Conservation (phyloP, 2,329 filamentous ascomycete genomes). For the Apiospora arundinis region DNA sequence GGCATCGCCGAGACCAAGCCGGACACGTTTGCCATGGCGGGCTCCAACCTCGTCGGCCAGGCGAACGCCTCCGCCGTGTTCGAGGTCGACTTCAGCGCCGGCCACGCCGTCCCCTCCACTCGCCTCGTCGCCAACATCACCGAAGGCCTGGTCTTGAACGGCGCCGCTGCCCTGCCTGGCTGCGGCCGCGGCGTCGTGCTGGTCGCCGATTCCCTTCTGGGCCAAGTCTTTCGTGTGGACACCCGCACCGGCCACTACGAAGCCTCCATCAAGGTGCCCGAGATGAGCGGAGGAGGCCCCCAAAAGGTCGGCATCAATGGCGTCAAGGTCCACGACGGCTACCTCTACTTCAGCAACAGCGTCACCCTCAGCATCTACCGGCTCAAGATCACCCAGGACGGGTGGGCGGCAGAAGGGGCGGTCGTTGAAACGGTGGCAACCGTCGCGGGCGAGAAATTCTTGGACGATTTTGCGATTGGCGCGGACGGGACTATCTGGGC, state of each 20-base stretch:
- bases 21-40: slow-evolving; percentile 30
- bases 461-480: slow-evolving; percentile 16
- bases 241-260: slow-evolving; percentile 28
- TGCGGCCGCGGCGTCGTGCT: slow-evolving; percentile 25
- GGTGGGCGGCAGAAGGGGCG: background rate
- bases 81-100: slow-evolving; percentile 21
- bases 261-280: slow-evolving; percentile 29
- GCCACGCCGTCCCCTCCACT: slow-evolving; percentile 6
- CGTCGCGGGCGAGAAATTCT: background rate
- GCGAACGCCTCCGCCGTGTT: slow-evolving; percentile 27
- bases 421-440: background rate
- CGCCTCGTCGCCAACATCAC: slow-evolving; percentile 28
- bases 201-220: slow-evolving; percentile 31
- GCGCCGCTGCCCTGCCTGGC: slow-evolving; percentile 28
- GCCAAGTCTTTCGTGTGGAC: slow-evolving; percentile 33
- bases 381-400: slow-evolving; percentile 22
- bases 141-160: slow-evolving; percentile 29
- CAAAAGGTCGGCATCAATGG: slow-evolving; percentile 31
- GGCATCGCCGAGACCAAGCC: slow-evolving; percentile 39
- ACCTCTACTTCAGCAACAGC: slow-evolving; percentile 34
- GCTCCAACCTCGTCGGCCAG: slow-evolving; percentile 21
- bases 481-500: slow-evolving; percentile 25
- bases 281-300: slow-evolving; percentile 29
- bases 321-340: slow-evolving; percentile 28
- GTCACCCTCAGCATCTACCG: slow-evolving; percentile 26